Evolutionary conservation across 805 yeast species (phyloP).

Genomic region (Pichia rugopelliculosa): DNA sequence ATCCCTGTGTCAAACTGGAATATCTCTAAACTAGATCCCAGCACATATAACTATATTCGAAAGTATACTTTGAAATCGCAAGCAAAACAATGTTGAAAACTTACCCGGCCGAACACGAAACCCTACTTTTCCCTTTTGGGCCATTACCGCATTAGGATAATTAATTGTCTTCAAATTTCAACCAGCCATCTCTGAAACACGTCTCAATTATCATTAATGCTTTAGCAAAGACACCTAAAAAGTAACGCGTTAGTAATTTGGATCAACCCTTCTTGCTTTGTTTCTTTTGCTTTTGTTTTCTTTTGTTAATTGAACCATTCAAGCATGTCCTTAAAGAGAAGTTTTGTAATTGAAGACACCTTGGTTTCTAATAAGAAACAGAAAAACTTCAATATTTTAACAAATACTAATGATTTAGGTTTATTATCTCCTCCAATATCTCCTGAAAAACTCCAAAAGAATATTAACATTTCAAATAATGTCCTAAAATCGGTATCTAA

Average conservation of each 20-base stretch:
- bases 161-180: too few relatives aligned
- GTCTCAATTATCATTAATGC: too few relatives aligned
- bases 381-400: not conserved
- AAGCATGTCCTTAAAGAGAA: not conserved
- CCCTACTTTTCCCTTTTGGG: not conserved
- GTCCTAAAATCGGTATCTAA: constrained; percentile 4
- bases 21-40: too few relatives aligned
- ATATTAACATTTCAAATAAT: not conserved
- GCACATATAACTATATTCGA: too few relatives aligned
- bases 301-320: not conserved
- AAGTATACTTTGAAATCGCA: too few relatives aligned
- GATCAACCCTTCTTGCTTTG: not conserved
- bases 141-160: not conserved
- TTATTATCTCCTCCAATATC: constrained; percentile 29
- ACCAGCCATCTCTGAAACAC: constrained; percentile 1
- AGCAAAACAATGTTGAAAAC: too few relatives aligned
- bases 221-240: too few relatives aligned
- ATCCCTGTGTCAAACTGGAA: too few relatives aligned
- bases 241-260: too few relatives aligned
- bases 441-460: constrained; percentile 22
- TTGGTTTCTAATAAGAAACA: not conserved
- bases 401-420: constrained; percentile 14
- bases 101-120: not conserved
- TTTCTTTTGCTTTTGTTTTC: not conserved
- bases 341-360: not conserved